These are phyloP conservation scores for Diaporthe caulivora DNA, from an alignment of 2,329 filamentous ascomycete genomes.

Conservation along the genomic window DNA sequence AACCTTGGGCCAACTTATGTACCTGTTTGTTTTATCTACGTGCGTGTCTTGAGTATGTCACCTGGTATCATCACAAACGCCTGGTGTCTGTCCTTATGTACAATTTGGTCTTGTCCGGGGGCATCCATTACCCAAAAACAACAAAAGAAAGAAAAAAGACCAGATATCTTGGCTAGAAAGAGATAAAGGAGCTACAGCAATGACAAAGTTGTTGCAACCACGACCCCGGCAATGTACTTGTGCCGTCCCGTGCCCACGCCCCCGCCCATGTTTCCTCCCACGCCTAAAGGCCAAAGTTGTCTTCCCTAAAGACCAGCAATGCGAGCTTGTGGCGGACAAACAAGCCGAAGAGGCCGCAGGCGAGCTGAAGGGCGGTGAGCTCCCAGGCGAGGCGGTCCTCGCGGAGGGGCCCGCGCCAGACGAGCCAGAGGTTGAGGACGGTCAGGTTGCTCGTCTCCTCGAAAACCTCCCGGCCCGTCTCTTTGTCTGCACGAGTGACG, in stretches of 20 bases:
- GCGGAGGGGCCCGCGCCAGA: conserved; percentile 91
- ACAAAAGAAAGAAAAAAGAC: neutral
- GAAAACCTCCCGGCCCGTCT: conserved; percentile 66
- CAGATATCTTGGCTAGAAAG: neutral
- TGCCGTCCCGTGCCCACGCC: neutral
- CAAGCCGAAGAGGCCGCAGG: conserved; percentile 83
- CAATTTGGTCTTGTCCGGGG: neutral
- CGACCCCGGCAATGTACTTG: neutral
- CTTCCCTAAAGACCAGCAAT: conserved; percentile 87
- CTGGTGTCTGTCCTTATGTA: conserved; percentile 29
- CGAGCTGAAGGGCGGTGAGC: conserved; percentile 82
- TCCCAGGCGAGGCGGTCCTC: conserved; percentile 87
- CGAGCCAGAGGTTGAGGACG: conserved; percentile 93
- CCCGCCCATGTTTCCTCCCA: too few relatives aligned
- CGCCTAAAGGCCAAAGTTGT: conserved; percentile 67
- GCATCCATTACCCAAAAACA: neutral
- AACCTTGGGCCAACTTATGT: neutral
- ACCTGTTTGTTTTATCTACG: neutral
- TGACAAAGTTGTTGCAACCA: neutral
- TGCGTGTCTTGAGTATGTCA: neutral
- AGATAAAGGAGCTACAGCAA: neutral
- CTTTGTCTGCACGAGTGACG: conserved; percentile 68
- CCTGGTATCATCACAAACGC: conserved; percentile 33
- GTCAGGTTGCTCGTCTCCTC: conserved; percentile 90
- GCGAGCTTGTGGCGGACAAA: conserved; percentile 89